phyloP scores from a whole-genome alignment of 2,329 filamentous ascomycete genomes.

The Neurospora sp. region DNA sequence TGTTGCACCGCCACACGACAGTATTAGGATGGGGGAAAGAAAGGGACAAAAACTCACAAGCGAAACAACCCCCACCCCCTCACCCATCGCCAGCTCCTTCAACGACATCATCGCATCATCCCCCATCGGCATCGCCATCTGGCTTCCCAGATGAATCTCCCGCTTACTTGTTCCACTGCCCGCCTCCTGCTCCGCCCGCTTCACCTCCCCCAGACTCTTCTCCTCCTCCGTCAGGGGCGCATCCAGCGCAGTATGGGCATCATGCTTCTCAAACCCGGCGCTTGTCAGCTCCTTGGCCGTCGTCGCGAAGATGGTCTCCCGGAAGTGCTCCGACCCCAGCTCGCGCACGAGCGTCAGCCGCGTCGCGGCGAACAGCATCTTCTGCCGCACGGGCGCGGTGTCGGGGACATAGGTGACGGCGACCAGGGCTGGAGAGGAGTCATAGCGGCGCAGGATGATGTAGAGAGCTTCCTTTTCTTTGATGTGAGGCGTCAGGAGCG shows the following conservation, averaged over 20 bases:
- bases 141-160: conserved; percentile 50
- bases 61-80: conserved; percentile 24
- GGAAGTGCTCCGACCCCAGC: conserved; percentile 68
- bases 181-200: conserved; percentile 64
- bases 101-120: conserved; percentile 57
- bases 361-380: conserved; percentile 77
- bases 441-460: conserved; percentile 61
- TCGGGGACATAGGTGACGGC: conserved; percentile 74
- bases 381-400: conserved; percentile 67
- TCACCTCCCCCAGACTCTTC: conserved; percentile 58
- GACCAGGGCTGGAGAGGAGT: conserved; percentile 46
- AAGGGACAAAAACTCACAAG: conserved; percentile 39
- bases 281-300: conserved; percentile 57
- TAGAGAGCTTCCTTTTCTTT: conserved; percentile 60
- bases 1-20: too few species aligned
- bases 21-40: neutral
- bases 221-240: conserved; percentile 76
- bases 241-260: conserved; percentile 51
- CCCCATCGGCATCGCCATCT: conserved; percentile 46
- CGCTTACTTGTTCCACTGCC: conserved; percentile 53
- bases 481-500: conserved; percentile 51
- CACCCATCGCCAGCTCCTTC: conserved; percentile 36
- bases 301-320: conserved; percentile 66
- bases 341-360: conserved; percentile 66
- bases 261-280: conserved; percentile 62